phyloP scores from a whole-genome alignment of 345 rosid genomes.

The Euphorbia lathyris region DNA sequence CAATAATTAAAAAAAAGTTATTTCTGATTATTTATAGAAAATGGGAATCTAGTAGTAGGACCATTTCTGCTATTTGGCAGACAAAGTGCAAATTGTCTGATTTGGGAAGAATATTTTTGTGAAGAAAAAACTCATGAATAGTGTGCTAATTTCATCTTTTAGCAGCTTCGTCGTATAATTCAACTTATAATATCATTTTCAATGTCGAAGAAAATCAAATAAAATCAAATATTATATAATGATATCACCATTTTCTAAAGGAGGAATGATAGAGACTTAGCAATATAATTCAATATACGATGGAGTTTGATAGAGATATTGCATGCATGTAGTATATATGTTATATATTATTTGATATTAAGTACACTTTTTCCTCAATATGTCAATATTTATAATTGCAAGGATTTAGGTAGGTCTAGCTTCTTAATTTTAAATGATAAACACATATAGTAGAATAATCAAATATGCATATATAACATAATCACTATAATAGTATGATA shows the following conservation, averaged over 20 bases:
- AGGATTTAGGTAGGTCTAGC: no score
- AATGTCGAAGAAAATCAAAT: neutral
- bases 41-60: conserved; percentile 4
- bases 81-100: conserved; percentile 1
- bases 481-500: no score
- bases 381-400: no score
- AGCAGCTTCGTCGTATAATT: neutral
- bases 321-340: no score
- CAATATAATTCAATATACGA: neutral
- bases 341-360: no score
- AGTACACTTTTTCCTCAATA: no score
- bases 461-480: no score
- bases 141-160: neutral
- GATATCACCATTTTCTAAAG: neutral
- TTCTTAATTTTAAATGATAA: no score
- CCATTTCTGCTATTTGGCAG: neutral
- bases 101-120: neutral
- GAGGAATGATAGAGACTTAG: neutral
- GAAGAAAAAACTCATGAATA: neutral
- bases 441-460: no score
- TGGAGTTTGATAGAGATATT: neutral
- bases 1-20: neutral
- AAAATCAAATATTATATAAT: neutral
- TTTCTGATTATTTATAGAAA: neutral
- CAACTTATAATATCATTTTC: neutral